Conservation (phyloP, 2,329 filamentous ascomycete species). For the Phyllosticta citrichinensis region DNA sequence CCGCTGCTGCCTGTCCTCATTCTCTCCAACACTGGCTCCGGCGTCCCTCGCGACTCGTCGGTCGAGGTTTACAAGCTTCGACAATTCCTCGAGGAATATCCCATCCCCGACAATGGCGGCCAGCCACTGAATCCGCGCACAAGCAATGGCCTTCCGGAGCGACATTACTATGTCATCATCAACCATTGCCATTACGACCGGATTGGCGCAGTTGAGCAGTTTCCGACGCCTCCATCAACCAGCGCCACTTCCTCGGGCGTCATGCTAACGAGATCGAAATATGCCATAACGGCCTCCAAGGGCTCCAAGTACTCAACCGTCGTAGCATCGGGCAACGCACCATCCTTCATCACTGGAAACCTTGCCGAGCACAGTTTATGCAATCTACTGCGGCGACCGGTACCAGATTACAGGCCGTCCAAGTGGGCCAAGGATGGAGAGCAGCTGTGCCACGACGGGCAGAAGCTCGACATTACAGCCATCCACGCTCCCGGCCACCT, state of each 20-base stretch:
- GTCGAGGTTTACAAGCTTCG: conserved; percentile 25
- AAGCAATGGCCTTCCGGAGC: conserved; percentile 10
- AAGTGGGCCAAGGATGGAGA: conserved; percentile 33
- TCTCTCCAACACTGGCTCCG: conserved; percentile 38
- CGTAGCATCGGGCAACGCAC: conserved; percentile 27
- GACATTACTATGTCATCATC: conserved; percentile 33
- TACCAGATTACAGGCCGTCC: conserved; percentile 32
- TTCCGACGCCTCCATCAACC: conserved; percentile 13
- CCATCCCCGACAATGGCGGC: conserved; percentile 26
- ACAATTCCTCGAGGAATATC: conserved; percentile 32
- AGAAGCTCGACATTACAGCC: conserved; percentile 30
- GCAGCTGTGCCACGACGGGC: conserved; percentile 16
- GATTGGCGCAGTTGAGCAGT: conserved; percentile 28
- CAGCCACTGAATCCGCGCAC: conserved; percentile 28
- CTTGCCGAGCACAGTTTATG: conserved; percentile 33
- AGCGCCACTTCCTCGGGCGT: background rate
- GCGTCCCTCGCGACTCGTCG: conserved; percentile 23
- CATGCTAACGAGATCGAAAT: background rate
- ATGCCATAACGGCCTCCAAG: conserved; percentile 11
- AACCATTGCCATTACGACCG: conserved; percentile 41
- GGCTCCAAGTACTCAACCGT: conserved; percentile 15
- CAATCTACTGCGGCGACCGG: conserved; percentile 21
- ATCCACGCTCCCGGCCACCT: conserved; percentile 40
- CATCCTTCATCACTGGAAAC: conserved; percentile 31
- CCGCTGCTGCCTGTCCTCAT: conserved; percentile 23